Evolutionary conservation across 257 asterid genomes (phyloP).

Genomic region (Galeopsis tetrahit): DNA sequence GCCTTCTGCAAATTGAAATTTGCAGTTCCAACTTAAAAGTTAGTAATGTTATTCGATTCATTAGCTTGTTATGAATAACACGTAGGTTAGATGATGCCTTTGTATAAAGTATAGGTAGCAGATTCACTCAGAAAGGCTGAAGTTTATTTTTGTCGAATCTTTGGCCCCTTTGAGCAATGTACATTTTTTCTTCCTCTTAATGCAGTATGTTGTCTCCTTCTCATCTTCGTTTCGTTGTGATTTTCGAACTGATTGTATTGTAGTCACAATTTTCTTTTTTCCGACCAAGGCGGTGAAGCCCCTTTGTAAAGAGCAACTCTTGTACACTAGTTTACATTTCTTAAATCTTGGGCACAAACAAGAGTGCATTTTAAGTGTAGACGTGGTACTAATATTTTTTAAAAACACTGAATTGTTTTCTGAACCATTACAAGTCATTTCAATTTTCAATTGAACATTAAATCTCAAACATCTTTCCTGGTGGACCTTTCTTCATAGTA

Average conservation of each 20-base stretch:
- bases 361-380: too few species aligned
- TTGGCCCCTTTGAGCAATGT: slow-evolving; percentile 50
- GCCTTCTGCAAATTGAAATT: slow-evolving; percentile 36
- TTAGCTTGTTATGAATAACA: slow-evolving; percentile 40
- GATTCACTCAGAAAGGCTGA: slow-evolving; percentile 41
- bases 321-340: too few species aligned
- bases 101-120: slow-evolving; percentile 51
- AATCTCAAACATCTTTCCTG: neutral
- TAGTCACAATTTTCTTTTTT: too few species aligned
- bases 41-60: slow-evolving; percentile 9
- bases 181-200: slow-evolving; percentile 43
- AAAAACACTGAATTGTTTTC: neutral
- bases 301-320: too few species aligned
- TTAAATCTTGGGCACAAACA: too few species aligned
- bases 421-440: neutral
- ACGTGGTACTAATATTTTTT: too few species aligned
- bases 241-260: too few species aligned
- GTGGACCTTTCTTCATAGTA: neutral
- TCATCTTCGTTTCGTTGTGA: neutral
- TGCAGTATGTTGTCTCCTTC: slow-evolving; percentile 36
- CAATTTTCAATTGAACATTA: neutral
- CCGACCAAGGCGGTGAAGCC: too few species aligned
- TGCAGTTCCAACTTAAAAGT: slow-evolving; percentile 27
- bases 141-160: slow-evolving; percentile 45
- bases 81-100: slow-evolving; percentile 41